Conservation (phyloP, 2,329 filamentous ascomycete genomes). For the Zymoseptoria pseudotritici region DNA sequence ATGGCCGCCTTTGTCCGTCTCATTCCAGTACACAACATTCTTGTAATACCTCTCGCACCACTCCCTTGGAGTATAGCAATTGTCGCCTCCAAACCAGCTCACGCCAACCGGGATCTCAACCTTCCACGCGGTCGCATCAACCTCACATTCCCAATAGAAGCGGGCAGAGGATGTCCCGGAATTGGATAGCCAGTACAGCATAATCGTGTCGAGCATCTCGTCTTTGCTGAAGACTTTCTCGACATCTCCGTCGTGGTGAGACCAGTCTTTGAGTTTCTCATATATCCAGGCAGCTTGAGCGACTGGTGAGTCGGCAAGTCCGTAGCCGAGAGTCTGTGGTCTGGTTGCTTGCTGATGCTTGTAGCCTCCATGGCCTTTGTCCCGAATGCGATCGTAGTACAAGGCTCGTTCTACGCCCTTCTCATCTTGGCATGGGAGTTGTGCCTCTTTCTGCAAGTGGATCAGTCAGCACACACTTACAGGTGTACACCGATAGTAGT, state of each 20-base stretch:
- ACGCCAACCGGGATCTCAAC: constrained; percentile 22
- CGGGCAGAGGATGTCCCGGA: constrained; percentile 22
- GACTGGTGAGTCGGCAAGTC: constrained; percentile 17
- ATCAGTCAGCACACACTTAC: too few relatives aligned
- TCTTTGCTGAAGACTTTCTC: constrained; percentile 21
- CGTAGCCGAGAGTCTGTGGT: constrained; percentile 11
- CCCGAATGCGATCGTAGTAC: background rate
- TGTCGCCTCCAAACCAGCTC: constrained; percentile 14
- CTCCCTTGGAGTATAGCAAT: constrained; percentile 9
- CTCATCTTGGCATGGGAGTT: background rate
- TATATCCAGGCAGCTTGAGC: constrained; percentile 19
- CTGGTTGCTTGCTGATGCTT: constrained; percentile 7
- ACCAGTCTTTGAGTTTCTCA: constrained; percentile 16
- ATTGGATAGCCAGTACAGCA: constrained; percentile 24
- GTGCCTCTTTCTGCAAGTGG: background rate
- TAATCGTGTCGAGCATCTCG: constrained; percentile 23
- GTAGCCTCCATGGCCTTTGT: background rate
- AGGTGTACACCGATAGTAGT: background rate
- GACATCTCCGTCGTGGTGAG: constrained; percentile 12
- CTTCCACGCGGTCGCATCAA: constrained; percentile 16
- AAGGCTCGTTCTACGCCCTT: background rate
- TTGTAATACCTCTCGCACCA: constrained; percentile 14
- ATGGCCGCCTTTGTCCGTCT: constrained; percentile 11
- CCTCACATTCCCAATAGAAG: constrained; percentile 20
- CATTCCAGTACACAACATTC: constrained; percentile 10